Percentiles rank a stretch among this genome's conserved stretches.
Evolutionary conservation across 169 alveolate species (phyloP).

Genomic region (Plasmodium gaboni): DNA sequence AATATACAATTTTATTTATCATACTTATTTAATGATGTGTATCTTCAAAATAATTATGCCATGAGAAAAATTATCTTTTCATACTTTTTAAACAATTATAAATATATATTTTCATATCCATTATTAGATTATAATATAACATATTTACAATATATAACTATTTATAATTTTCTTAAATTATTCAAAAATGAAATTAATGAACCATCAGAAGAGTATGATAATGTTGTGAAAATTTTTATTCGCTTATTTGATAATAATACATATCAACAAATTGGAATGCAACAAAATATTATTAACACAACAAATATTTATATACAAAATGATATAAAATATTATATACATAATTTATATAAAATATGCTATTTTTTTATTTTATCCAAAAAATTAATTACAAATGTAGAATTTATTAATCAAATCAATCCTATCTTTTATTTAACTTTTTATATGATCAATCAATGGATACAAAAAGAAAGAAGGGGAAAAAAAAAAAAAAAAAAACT

Average conservation of each 20-base stretch:
- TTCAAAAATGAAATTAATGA: constrained; percentile 59
- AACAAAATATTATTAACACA: neutral
- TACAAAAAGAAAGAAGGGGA: neutral
- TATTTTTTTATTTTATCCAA: constrained; percentile 51
- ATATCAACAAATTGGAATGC: neutral
- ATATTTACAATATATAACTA: constrained; percentile 59
- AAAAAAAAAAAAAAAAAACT: constrained; percentile 16
- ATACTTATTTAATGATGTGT: constrained; percentile 54
- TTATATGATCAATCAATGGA: constrained; percentile 23
- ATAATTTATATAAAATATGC: constrained; percentile 44
- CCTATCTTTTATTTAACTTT: constrained; percentile 43
- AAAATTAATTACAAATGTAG: constrained; percentile 45
- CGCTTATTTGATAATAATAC: constrained; percentile 16
- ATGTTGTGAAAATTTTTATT: constrained; percentile 17
- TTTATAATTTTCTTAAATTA: constrained; percentile 52
- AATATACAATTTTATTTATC: constrained; percentile 22
- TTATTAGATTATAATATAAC: constrained; percentile 11
- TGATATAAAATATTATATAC: constrained; percentile 15
- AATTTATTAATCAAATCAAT: constrained; percentile 56
- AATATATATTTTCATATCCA: constrained; percentile 5
- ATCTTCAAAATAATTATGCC: constrained; percentile 47
- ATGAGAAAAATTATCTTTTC: constrained; percentile 27
- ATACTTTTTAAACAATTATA: constrained; percentile 28
- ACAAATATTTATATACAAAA: neutral
- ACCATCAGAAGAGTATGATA: constrained; percentile 14